phyloP scores from a whole-genome alignment of 1,139 yeast species.

The Saccharomyces pastorianus region DNA sequence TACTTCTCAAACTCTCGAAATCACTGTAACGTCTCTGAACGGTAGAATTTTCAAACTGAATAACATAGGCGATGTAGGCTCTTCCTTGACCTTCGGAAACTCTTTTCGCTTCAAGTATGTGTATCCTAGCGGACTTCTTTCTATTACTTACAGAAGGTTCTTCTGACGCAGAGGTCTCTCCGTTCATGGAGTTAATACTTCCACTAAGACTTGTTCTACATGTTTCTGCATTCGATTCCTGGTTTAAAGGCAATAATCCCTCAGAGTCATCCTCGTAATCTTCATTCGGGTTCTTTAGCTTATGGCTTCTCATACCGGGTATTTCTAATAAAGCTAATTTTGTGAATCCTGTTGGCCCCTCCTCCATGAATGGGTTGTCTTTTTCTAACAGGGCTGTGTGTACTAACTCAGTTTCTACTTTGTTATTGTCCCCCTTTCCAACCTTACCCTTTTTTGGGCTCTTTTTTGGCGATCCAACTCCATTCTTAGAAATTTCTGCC shows the following conservation, averaged over 20 bases:
- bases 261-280: constrained; percentile 17
- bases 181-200: constrained; percentile 7
- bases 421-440: not conserved
- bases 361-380: constrained; percentile 27
- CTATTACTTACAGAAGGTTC: not conserved
- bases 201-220: not conserved
- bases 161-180: constrained; percentile 3
- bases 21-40: constrained; percentile 86
- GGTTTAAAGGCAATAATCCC: constrained; percentile 12
- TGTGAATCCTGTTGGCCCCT: constrained; percentile 2
- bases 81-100: constrained; percentile 67
- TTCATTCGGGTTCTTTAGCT: constrained; percentile 19
- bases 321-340: constrained; percentile 2
- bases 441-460: not conserved
- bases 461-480: not conserved
- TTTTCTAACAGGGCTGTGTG: constrained; percentile 26
- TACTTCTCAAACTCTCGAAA: constrained; percentile 71
- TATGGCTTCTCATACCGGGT: constrained; percentile 6
- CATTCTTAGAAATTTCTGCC: not conserved
- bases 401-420: constrained; percentile 10
- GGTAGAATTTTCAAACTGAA: constrained; percentile 47
- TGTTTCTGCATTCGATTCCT: constrained; percentile 2
- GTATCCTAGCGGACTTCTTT: constrained; percentile 10
- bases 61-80: constrained; percentile 74
- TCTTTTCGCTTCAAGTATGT: constrained; percentile 70